Conservation (phyloP, 805 yeast species). For the Isabelozyma pseudorhagii region DNA sequence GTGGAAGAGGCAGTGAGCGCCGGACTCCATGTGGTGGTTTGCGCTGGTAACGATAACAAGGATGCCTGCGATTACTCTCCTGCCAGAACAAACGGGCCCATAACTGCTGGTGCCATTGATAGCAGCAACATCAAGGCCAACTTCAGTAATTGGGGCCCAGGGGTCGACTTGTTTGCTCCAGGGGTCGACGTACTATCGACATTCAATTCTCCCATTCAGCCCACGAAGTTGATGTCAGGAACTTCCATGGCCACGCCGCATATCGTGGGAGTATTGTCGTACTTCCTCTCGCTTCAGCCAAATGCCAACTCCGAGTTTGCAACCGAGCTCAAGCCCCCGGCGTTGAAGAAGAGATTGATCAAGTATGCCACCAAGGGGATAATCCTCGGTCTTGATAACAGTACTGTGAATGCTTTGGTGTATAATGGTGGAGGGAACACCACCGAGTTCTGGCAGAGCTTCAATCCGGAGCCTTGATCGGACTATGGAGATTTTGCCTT, state of each 20-base stretch:
- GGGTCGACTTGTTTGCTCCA: constrained; percentile 54
- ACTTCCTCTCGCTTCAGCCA: constrained; percentile 56
- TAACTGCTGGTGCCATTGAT: constrained; percentile 52
- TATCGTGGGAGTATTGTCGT: constrained; percentile 52
- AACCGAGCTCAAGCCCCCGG: constrained; percentile 47
- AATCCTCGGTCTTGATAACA: constrained; percentile 43
- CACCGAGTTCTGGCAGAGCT: not conserved
- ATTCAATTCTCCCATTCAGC: constrained; percentile 49
- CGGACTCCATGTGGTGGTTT: constrained; percentile 90
- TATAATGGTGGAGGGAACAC: not conserved
- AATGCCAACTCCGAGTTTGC: constrained; percentile 47
- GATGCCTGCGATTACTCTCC: constrained; percentile 69
- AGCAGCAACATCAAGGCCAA: constrained; percentile 44
- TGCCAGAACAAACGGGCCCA: constrained; percentile 53
- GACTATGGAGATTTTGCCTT: too few relatives aligned
- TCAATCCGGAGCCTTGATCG: too few relatives aligned
- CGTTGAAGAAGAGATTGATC: constrained; percentile 52
- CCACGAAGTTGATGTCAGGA: constrained; percentile 54
- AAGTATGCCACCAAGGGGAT: constrained; percentile 49
- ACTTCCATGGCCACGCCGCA: constrained; percentile 67
- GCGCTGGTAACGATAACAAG: constrained; percentile 92
- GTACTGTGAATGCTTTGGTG: constrained; percentile 50
- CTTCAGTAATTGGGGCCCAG: constrained; percentile 53
- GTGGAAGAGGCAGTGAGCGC: constrained; percentile 86
- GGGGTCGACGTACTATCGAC: constrained; percentile 56